These are phyloP conservation scores for Chrysanthemum makinoi DNA, from an alignment of 129 eudicot species.

Conservation along the genomic window DNA sequence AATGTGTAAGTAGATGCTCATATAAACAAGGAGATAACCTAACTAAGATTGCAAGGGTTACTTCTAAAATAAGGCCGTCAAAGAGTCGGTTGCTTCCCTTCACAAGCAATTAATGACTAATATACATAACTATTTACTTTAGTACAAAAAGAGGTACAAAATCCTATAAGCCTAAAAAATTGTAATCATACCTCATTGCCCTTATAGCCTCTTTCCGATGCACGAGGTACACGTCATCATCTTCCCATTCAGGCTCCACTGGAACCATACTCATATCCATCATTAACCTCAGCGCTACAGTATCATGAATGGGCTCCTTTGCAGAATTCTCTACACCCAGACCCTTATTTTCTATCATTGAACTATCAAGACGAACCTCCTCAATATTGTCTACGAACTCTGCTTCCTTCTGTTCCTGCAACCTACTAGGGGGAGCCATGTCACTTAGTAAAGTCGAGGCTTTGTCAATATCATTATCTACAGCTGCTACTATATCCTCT, in stretches of 20 bases:
- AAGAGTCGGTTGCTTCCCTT: no score
- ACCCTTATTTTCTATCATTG: conserved; percentile 11
- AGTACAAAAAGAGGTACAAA: conserved; percentile 1
- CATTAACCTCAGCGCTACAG: conserved; percentile 18
- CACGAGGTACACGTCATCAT: conserved; percentile 71
- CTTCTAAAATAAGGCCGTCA: no score
- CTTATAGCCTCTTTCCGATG: conserved; percentile 78
- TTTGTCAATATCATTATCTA: conserved; percentile 46
- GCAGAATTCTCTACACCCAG: conserved; percentile 20
- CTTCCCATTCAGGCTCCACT: conserved; percentile 92
- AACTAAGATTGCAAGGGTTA: no score
- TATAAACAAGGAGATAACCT: no score
- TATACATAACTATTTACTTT: background rate
- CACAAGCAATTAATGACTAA: background rate
- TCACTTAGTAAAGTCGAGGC: conserved; percentile 52
- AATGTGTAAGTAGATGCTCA: no score
- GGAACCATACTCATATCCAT: conserved; percentile 50
- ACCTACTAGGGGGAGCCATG: conserved; percentile 43
- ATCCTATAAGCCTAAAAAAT: conserved; percentile 1
- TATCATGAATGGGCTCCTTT: conserved; percentile 21
- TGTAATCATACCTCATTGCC: conserved; percentile 56
- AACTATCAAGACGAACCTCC: conserved; percentile 16
- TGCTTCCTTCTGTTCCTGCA: conserved; percentile 30
- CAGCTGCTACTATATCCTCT: conserved; percentile 71
- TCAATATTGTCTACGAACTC: conserved; percentile 14